These are phyloP conservation scores for Cucumis cinereus DNA, from an alignment of 306 rosid species.

Conservation along the genomic window DNA sequence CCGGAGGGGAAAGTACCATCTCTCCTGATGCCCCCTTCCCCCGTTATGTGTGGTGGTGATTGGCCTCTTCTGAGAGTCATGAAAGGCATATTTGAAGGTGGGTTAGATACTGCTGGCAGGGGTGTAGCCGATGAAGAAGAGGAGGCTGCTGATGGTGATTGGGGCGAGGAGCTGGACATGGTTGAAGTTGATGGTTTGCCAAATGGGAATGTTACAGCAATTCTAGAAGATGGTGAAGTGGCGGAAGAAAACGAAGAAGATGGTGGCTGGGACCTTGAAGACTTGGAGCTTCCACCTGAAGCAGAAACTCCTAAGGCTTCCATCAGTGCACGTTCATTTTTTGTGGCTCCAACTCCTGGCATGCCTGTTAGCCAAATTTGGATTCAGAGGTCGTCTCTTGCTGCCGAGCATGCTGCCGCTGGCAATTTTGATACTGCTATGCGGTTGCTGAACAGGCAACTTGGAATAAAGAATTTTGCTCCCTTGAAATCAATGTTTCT, in stretches of 20 bases:
- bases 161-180: slow-evolving; percentile 74
- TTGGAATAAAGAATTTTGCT: slow-evolving; percentile 67
- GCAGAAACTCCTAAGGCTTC: slow-evolving; percentile 68
- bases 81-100: slow-evolving; percentile 81
- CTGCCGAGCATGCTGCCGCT: slow-evolving; percentile 94
- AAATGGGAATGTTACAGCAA: slow-evolving; percentile 51
- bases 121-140: slow-evolving; percentile 52
- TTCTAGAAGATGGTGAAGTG: slow-evolving; percentile 48
- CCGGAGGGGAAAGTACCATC: slow-evolving; percentile 59
- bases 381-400: slow-evolving; percentile 82
- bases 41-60: slow-evolving; percentile 64
- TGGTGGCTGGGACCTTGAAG: slow-evolving; percentile 92
- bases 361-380: slow-evolving; percentile 88
- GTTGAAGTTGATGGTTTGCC: slow-evolving; percentile 53
- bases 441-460: slow-evolving; percentile 80
- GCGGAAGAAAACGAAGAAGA: slow-evolving; percentile 66
- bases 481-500: slow-evolving; percentile 69
- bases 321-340: slow-evolving; percentile 36
- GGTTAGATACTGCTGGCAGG: slow-evolving; percentile 36
- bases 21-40: slow-evolving; percentile 66
- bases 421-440: slow-evolving; percentile 91
- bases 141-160: slow-evolving; percentile 56
- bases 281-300: slow-evolving; percentile 75
- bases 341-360: slow-evolving; percentile 83
- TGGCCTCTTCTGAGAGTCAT: slow-evolving; percentile 91